phyloP scores from a whole-genome alignment of 2,329 filamentous ascomycete genomes.

The Trichoderma sp. region DNA sequence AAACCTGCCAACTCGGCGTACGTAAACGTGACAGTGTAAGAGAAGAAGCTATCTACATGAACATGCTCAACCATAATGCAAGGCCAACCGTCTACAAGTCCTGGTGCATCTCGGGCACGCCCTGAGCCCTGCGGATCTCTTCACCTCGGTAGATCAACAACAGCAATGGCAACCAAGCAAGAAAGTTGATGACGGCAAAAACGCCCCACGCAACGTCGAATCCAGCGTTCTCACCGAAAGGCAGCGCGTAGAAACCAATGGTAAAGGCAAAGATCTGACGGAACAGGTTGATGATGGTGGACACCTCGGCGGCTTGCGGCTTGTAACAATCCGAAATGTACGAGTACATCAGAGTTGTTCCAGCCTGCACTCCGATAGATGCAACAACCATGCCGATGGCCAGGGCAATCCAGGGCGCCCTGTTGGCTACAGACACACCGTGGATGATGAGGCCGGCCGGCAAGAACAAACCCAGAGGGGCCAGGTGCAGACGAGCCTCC shows the following conservation, averaged over 20 bases:
- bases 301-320: constrained; percentile 12
- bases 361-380: constrained; percentile 7
- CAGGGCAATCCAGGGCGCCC: constrained; percentile 5
- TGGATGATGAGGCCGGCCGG: constrained; percentile 8
- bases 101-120: constrained; percentile 4
- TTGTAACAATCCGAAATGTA: constrained; percentile 13
- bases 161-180: not conserved
- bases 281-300: constrained; percentile 10
- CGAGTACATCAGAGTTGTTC: constrained; percentile 10
- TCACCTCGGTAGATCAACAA: not conserved
- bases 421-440: not conserved
- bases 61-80: not conserved
- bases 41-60: not conserved
- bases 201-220: constrained; percentile 12
- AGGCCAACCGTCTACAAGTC: not conserved
- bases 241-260: constrained; percentile 10
- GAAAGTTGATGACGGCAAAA: constrained; percentile 6
- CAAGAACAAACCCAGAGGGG: not conserved
- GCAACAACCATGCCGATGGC: constrained; percentile 9
- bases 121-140: constrained; percentile 4
- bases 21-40: not conserved
- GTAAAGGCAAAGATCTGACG: constrained; percentile 12
- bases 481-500: constrained; percentile 4
- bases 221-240: not conserved
- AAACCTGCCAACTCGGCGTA: not conserved